Percentiles rank a stretch among this genome's conserved stretches.
Evolutionary conservation across 2,329 filamentous ascomycete genomes (phyloP).

Genomic region (Fusarium ambrosium): DNA sequence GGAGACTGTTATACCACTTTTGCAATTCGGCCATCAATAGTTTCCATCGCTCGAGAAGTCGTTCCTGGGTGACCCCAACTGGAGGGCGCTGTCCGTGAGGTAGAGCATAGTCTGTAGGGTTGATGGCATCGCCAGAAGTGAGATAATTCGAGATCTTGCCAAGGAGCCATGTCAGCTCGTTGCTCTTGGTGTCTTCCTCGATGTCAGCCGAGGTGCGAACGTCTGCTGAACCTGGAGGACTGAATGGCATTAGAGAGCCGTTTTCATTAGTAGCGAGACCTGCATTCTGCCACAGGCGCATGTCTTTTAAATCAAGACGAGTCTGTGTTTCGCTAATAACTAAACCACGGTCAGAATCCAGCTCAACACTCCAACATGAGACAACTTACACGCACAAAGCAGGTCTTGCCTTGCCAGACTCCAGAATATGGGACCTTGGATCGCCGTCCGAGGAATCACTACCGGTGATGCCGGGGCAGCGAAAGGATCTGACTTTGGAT

Average conservation of each 20-base stretch:
- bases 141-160: constrained; percentile 77
- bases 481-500: constrained; percentile 55
- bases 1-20: constrained; percentile 37
- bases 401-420: constrained; percentile 41
- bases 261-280: constrained; percentile 64
- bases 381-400: constrained; percentile 37
- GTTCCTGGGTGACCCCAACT: constrained; percentile 41
- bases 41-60: constrained; percentile 34
- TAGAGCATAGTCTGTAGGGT: constrained; percentile 46
- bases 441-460: constrained; percentile 36
- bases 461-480: constrained; percentile 17
- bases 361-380: accelerated
- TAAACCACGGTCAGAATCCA: neutral
- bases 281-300: constrained; percentile 74
- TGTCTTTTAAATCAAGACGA: constrained; percentile 68
- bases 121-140: constrained; percentile 66
- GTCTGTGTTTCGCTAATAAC: constrained; percentile 45
- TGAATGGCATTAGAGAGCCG: constrained; percentile 37
- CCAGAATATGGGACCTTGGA: constrained; percentile 43
- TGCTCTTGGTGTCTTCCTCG: constrained; percentile 74
- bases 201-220: constrained; percentile 63
- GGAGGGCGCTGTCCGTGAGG: constrained; percentile 31
- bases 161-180: constrained; percentile 75
- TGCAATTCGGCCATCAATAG: constrained; percentile 30
- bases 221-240: constrained; percentile 56